Conservation (phyloP, 345 rosid species). For the Psidium friedrichsthalianum region DNA sequence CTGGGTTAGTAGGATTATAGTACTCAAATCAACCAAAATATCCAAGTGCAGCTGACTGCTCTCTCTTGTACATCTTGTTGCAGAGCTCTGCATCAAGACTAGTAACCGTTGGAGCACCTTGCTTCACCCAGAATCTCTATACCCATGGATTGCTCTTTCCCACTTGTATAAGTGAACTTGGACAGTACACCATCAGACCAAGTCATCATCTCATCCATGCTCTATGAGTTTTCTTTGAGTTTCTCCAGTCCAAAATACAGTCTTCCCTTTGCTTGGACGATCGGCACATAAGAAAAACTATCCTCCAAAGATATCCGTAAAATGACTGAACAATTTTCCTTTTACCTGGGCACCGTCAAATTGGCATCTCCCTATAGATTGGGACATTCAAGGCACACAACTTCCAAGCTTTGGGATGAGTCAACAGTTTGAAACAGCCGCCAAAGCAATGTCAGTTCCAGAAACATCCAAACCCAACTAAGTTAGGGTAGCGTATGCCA, state of each 20-base stretch:
- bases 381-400: conserved; percentile 62
- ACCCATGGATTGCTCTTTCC: conserved; percentile 62
- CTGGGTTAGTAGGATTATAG: conserved; percentile 32
- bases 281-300: conserved; percentile 48
- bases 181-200: conserved; percentile 75
- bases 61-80: conserved; percentile 88
- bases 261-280: conserved; percentile 25
- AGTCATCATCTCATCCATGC: conserved; percentile 37
- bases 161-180: conserved; percentile 49
- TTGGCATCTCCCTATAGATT: conserved; percentile 45
- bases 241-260: conserved; percentile 46
- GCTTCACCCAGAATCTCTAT: conserved; percentile 72
- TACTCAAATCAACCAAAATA: conserved; percentile 41
- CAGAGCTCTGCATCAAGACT: conserved; percentile 55
- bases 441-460: conserved; percentile 54
- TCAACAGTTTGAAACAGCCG: conserved; percentile 48
- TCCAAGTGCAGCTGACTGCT: conserved; percentile 85
- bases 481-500: conserved; percentile 67
- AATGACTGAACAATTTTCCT: conserved; percentile 47
- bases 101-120: conserved; percentile 63
- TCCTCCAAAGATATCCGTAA: conserved; percentile 41
- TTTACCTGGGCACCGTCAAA: conserved; percentile 28
- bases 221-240: conserved; percentile 21
- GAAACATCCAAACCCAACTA: conserved; percentile 73
- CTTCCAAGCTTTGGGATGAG: conserved; percentile 56